Evolutionary conservation across 2,329 filamentous ascomycete genomes (phyloP).

Genomic region (Gnomoniopsis sp.): DNA sequence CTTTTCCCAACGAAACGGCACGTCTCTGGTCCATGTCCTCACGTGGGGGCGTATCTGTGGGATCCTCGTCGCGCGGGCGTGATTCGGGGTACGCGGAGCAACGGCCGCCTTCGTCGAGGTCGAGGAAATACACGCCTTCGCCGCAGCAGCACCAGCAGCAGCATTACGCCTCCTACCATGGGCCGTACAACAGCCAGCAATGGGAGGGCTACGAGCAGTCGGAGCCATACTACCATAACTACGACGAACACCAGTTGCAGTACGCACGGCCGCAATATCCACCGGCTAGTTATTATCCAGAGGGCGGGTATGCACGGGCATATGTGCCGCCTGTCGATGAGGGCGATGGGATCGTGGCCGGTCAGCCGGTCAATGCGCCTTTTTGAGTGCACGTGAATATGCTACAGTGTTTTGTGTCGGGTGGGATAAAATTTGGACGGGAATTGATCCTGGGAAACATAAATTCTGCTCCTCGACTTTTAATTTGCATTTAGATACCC

Average conservation of each 20-base stretch:
- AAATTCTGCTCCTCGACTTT: not conserved
- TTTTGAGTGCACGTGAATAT: not conserved
- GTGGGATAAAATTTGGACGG: not conserved
- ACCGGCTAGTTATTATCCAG: not conserved
- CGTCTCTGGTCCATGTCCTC: not conserved
- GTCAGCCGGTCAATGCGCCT: not conserved
- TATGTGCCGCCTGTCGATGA: not conserved
- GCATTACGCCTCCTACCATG: not conserved
- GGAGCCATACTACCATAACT: not conserved
- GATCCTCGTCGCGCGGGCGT: not conserved
- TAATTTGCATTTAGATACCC: too few species aligned
- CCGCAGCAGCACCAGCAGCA: not conserved
- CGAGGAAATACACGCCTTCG: not conserved
- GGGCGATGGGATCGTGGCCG: not conserved
- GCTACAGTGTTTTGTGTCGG: not conserved
- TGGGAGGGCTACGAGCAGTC: not conserved
- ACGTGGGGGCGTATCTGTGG: not conserved
- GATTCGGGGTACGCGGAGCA: not conserved
- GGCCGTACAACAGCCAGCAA: not conserved
- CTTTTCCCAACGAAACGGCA: not conserved
- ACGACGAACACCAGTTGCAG: not conserved
- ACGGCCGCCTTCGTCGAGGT: not conserved
- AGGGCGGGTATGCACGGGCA: not conserved
- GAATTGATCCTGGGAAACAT: not conserved
- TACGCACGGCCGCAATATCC: not conserved